These are phyloP conservation scores for Candida dajiaensis DNA, from an alignment of 805 yeast species.

Conservation along the genomic window DNA sequence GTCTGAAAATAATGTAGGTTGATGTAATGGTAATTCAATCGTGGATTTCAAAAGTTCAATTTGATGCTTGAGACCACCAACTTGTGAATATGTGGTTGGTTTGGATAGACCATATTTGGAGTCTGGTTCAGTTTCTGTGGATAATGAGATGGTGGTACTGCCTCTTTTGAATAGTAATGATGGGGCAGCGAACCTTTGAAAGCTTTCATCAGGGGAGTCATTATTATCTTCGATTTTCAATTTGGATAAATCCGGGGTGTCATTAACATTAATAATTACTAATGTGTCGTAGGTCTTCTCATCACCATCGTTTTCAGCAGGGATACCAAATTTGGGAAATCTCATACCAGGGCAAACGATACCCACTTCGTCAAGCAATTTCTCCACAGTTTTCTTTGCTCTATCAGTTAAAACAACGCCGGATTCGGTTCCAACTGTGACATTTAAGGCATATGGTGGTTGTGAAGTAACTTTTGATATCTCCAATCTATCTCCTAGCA, in stretches of 20 bases:
- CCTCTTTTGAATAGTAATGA: constrained; percentile 39
- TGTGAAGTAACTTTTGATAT: constrained; percentile 41
- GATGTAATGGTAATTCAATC: constrained; percentile 73
- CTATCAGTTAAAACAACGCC: constrained; percentile 18
- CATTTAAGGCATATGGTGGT: constrained; percentile 39
- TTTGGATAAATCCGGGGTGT: constrained; percentile 33
- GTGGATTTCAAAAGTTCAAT: constrained; percentile 56
- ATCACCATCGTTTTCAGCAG: constrained; percentile 14
- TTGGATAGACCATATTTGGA: constrained; percentile 41
- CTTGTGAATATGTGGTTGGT: constrained; percentile 39
- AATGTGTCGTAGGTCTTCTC: constrained; percentile 13
- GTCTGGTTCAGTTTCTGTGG: constrained; percentile 23
- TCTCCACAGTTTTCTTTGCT: constrained; percentile 32
- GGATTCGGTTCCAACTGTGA: constrained; percentile 28
- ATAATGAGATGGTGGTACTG: constrained; percentile 22
- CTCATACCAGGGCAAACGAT: constrained; percentile 52
- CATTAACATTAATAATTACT: constrained; percentile 24
- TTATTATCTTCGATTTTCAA: constrained; percentile 5
- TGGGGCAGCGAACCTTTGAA: constrained; percentile 36
- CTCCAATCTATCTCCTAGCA: constrained; percentile 46
- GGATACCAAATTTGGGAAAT: constrained; percentile 22
- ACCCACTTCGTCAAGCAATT: constrained; percentile 48
- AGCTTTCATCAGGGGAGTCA: constrained; percentile 4
- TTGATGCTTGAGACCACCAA: constrained; percentile 77
- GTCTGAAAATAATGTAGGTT: constrained; percentile 68